A percentile compares a stretch with the other conserved stretches of the same genome.
phyloP scores from a whole-genome alignment of 148 eudicot species.

The Mesembryanthemum crystallinum region DNA sequence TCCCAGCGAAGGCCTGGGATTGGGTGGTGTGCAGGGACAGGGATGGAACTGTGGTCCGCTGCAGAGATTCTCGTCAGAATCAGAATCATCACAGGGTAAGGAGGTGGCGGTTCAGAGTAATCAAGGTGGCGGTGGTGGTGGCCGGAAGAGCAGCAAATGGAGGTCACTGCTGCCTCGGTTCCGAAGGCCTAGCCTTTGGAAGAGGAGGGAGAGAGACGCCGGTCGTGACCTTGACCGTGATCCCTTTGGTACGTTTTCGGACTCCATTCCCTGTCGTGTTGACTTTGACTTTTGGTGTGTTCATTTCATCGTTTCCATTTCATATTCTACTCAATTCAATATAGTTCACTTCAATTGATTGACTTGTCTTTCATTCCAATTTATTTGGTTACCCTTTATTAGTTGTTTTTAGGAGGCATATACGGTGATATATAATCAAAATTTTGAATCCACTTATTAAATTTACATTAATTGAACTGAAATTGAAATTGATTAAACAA shows the following conservation, averaged over 20 bases:
- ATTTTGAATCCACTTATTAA: too few species aligned
- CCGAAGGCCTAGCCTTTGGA: conserved; percentile 43
- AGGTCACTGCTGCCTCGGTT: conserved; percentile 42
- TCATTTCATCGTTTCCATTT: too few species aligned
- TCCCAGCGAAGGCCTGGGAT: conserved; percentile 17
- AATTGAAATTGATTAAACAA: too few species aligned
- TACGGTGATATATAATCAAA: too few species aligned
- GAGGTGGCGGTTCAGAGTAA: conserved; percentile 39
- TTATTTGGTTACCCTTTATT: too few species aligned
- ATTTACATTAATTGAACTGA: too few species aligned
- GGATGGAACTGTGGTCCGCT: conserved; percentile 26
- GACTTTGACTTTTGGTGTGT: too few species aligned
- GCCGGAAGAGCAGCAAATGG: conserved; percentile 29
- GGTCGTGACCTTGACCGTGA: background rate
- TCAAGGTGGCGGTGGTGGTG: conserved; percentile 14
- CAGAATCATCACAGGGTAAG: conserved; percentile 28
- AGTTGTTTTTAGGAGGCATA: too few species aligned
- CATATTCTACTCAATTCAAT: too few species aligned
- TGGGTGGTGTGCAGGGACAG: conserved; percentile 21
- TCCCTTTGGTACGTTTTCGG: conserved; percentile 18
- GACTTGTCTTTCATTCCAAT: too few species aligned
- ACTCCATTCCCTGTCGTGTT: too few species aligned
- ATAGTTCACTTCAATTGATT: too few species aligned
- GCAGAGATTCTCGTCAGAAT: conserved; percentile 31
- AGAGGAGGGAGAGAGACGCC: conserved; percentile 20